Base-by-base conservation (phyloP, 2,329 filamentous ascomycete species). In the Penicillium sp. region DNA sequence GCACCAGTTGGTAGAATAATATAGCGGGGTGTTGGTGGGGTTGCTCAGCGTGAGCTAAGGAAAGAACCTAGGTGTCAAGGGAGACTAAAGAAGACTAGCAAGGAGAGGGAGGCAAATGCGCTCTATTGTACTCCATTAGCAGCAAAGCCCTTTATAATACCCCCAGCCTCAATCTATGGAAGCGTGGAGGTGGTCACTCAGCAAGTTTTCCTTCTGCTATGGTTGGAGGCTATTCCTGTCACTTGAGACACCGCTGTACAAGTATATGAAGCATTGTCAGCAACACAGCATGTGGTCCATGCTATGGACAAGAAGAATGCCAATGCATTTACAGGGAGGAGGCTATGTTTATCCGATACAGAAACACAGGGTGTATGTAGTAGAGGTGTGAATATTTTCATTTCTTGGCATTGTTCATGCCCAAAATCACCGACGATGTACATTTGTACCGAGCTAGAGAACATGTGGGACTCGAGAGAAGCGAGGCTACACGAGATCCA, bases 11-110 rank as follows among this genome's bases (percentile, higher is more conserved):
- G 13, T 21, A 57, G 31, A 48, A 19, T 23, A 29, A 43, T 48
- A 38, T n/a, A 54, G 50, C 44, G 44, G 50, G 50, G 54, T 55
- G 36, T 39, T 53, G 38, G 44, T 53, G 55, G 31, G 55, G 50
- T 54, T 39, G 36, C 34, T 34, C 27, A 47, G 21, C 15, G 23
- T 45, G 41, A 23, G 21, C 13, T 29, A 47, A 36, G 23, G 4
- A 39, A n/a, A 31, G 15, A 21, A 40, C 11, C 29, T 25, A 31
- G 50, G 38, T 25, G 44, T 39, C 11, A 49, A 31, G 23, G 40
- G 27, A 13, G 41, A 19, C 29, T 27, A 54, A 19, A 44, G 43
- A 36, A 27, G 19, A 33, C 33, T 45, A 34, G 23, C 23, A 51
- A 27, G 5, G 2, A 34, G 23, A 25, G 9, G 13, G 23, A n/a